These are phyloP conservation scores for Backusella macrospora DNA, from an alignment of 192 early-diverging fungal genomes.

Conservation along the genomic window DNA sequence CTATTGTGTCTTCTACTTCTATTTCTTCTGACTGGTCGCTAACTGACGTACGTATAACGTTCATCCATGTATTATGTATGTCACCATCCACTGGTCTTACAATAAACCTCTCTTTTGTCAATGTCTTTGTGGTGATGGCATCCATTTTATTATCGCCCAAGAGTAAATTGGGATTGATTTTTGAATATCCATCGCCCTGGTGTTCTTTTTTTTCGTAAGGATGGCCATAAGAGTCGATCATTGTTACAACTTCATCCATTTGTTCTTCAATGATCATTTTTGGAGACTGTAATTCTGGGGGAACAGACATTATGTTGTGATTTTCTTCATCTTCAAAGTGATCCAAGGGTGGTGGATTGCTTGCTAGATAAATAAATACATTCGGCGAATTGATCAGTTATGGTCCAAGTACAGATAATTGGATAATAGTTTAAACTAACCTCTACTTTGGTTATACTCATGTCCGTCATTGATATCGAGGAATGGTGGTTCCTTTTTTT, in stretches of 20 bases:
- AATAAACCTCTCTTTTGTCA: conserved; percentile 38
- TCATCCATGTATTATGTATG: conserved; percentile 28
- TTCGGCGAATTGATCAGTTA: background rate
- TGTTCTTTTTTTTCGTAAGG: background rate
- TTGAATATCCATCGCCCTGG: conserved; percentile 16
- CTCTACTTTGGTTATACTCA: conserved; percentile 11
- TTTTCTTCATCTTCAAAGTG: conserved; percentile 38
- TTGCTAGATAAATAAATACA: background rate
- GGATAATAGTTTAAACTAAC: conserved; percentile 16
- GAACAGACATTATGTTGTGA: conserved; percentile 6
- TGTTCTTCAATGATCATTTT: conserved; percentile 41
- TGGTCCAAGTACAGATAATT: background rate
- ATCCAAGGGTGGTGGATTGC: background rate
- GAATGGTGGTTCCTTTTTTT: conserved; percentile 37
- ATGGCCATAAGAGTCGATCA: conserved; percentile 23
- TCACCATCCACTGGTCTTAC: conserved; percentile 35
- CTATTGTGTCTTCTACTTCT: background rate
- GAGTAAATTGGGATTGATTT: conserved; percentile 29
- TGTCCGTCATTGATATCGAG: conserved; percentile 39
- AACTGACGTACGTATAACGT: conserved; percentile 25
- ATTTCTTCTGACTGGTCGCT: background rate
- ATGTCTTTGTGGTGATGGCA: conserved; percentile 36
- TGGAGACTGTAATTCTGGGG: conserved; percentile 35
- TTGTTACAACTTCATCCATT: conserved; percentile 43
- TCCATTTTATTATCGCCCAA: conserved; percentile 27